Evolutionary conservation across 805 yeast genomes (phyloP).

Genomic region (Candida parachauliodes): DNA sequence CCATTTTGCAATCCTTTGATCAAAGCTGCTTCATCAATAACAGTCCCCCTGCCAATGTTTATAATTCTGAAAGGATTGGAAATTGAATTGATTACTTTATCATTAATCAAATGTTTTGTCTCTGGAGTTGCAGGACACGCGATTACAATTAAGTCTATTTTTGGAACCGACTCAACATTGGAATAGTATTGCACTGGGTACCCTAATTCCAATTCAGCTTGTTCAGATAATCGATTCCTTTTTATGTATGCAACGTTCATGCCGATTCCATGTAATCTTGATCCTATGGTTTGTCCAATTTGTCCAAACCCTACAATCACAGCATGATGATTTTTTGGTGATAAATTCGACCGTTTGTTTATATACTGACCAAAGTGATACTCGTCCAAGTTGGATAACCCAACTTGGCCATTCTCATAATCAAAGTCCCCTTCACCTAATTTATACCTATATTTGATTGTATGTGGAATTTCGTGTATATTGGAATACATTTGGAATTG

Average conservation of each 20-base stretch:
- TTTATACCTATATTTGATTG: slow-evolving; percentile 43
- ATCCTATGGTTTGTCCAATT: slow-evolving; percentile 65
- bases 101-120: slow-evolving; percentile 54
- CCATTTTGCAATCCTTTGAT: slow-evolving; percentile 58
- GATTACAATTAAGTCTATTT: slow-evolving; percentile 58
- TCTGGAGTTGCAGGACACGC: slow-evolving; percentile 64
- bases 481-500: slow-evolving; percentile 47
- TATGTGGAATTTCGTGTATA: slow-evolving; percentile 38
- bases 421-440: slow-evolving; percentile 33
- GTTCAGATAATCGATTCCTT: slow-evolving; percentile 40
- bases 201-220: slow-evolving; percentile 32
- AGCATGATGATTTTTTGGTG: slow-evolving; percentile 56
- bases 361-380: slow-evolving; percentile 40
- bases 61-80: slow-evolving; percentile 58
- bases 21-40: slow-evolving; percentile 65
- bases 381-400: slow-evolving; percentile 5
- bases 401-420: slow-evolving; percentile 22
- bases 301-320: slow-evolving; percentile 73
- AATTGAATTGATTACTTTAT: slow-evolving; percentile 42
- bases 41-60: slow-evolving; percentile 72
- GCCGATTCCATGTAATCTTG: slow-evolving; percentile 53
- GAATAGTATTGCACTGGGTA: slow-evolving; percentile 43
- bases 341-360: slow-evolving; percentile 42
- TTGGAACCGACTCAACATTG: slow-evolving; percentile 28
- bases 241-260: slow-evolving; percentile 64